Evolutionary conservation across 495 filamentous ascomycete genomes (phyloP).

Genomic region (Penicillium paxilli): DNA sequence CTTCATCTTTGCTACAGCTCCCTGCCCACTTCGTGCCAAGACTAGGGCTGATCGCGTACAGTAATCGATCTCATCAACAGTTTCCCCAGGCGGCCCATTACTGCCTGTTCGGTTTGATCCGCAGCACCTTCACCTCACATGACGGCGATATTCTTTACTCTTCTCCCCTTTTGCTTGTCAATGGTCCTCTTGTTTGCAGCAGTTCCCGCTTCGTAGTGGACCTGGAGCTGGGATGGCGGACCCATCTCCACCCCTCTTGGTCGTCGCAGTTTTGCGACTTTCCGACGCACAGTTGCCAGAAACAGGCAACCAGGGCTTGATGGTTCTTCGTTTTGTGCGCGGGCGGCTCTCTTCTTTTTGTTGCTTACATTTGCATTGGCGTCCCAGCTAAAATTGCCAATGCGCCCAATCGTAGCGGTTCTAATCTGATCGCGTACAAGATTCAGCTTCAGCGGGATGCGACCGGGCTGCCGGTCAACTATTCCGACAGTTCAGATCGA

Average conservation of each 20-base stretch:
- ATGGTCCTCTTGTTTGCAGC: background rate
- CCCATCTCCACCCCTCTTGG: background rate
- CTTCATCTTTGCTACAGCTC: background rate
- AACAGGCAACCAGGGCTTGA: constrained; percentile 16
- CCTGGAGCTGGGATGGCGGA: background rate
- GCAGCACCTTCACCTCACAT: background rate
- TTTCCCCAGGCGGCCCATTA: background rate
- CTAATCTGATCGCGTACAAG: constrained; percentile 15
- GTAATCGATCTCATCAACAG: background rate
- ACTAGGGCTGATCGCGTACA: background rate
- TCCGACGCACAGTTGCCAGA: constrained; percentile 21
- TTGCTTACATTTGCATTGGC: constrained; percentile 4
- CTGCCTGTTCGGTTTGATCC: background rate
- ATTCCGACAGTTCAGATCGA: constrained; percentile 28
- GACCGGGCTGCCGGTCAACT: constrained; percentile 20
- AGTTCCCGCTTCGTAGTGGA: background rate
- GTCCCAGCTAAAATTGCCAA: constrained; percentile 1
- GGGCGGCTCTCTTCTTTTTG: constrained; percentile 2
- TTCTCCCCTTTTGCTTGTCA: background rate
- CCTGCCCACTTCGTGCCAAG: background rate
- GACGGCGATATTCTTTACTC: background rate
- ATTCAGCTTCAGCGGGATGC: constrained; percentile 11
- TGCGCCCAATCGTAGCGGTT: constrained; percentile 10
- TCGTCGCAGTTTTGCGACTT: background rate
- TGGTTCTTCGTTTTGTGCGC: background rate